Conservation (phyloP, 2,329 filamentous ascomycete genomes). For the Pseudocercospora crystallina region DNA sequence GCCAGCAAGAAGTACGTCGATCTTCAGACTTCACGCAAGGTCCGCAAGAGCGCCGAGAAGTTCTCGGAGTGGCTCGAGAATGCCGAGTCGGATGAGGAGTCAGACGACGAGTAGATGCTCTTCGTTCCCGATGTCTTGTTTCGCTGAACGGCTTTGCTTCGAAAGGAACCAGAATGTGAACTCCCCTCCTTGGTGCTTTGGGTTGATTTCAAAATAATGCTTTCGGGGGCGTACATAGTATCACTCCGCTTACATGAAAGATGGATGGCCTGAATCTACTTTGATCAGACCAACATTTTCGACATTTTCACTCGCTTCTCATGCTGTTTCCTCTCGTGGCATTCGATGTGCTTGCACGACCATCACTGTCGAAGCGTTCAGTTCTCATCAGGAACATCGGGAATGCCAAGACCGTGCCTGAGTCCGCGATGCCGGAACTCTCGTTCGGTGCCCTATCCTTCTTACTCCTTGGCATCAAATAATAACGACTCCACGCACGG, state of each 20-base stretch:
- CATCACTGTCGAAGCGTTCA: no score
- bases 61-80: constrained; percentile 88
- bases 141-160: constrained; percentile 4
- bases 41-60: constrained; percentile 88
- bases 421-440: no score
- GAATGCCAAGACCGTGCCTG: no score
- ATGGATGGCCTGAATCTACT: no score
- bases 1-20: constrained; percentile 99
- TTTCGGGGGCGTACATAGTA: constrained; percentile 7
- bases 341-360: no score
- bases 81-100: constrained; percentile 32
- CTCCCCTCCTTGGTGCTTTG: constrained; percentile 9
- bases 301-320: no score
- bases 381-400: no score
- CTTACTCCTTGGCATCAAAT: no score
- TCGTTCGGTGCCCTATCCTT: no score
- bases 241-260: constrained; percentile 1
- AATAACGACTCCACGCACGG: no score
- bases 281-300: no score
- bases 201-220: constrained; percentile 8
- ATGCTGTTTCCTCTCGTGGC: no score
- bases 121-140: neutral
- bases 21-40: constrained; percentile 83
- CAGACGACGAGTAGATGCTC: constrained; percentile 21
- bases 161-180: constrained; percentile 11